Percentiles rank a stretch among this genome's conserved stretches.
phyloP scores from a whole-genome alignment of 352 stramenopile genomes.

The Phytophthora ohioensis region DNA sequence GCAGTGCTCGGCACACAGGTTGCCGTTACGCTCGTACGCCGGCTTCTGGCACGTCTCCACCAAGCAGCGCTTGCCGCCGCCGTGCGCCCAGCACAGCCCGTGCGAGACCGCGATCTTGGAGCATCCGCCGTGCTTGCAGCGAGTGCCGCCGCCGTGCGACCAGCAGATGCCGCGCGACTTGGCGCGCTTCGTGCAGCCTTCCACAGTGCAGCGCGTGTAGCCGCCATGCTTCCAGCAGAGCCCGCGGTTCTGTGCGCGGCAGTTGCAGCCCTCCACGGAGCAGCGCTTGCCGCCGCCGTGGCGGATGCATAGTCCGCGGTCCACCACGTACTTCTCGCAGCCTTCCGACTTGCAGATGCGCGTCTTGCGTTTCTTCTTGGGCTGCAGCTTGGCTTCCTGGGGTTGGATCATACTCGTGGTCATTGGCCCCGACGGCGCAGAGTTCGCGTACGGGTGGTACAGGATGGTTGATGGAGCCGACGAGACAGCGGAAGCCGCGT shows the following conservation, averaged over 20 bases:
- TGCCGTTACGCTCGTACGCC: slow-evolving; percentile 63
- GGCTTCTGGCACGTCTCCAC: slow-evolving; percentile 53
- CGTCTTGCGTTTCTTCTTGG: slow-evolving; percentile 52
- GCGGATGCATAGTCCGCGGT: slow-evolving; percentile 73
- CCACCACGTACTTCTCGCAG: slow-evolving; percentile 64
- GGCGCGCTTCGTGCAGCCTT: slow-evolving; percentile 67
- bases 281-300: slow-evolving; percentile 86
- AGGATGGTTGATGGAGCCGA: slow-evolving; percentile 23
- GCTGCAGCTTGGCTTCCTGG: slow-evolving; percentile 17
- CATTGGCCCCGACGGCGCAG: slow-evolving; percentile 9
- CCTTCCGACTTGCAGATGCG: slow-evolving; percentile 54
- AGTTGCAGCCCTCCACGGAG: slow-evolving; percentile 59
- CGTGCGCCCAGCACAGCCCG: slow-evolving; percentile 66
- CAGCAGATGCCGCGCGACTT: slow-evolving; percentile 87
- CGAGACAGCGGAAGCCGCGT: slow-evolving; percentile 11
- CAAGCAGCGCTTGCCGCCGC: slow-evolving; percentile 66
- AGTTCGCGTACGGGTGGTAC: slow-evolving; percentile 36
- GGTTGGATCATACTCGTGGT: slow-evolving; percentile 25
- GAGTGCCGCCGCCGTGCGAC: slow-evolving; percentile 82
- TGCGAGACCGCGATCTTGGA: slow-evolving; percentile 66
- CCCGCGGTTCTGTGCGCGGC: slow-evolving; percentile 60
- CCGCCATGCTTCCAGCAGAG: slow-evolving; percentile 51
- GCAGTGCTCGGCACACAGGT: slow-evolving; percentile 48
- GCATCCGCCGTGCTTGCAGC: slow-evolving; percentile 59
- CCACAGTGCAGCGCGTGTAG: slow-evolving; percentile 60